Evolutionary conservation across 2,329 filamentous ascomycete species (phyloP).

Genomic region (Pestalotiopsis sp.): DNA sequence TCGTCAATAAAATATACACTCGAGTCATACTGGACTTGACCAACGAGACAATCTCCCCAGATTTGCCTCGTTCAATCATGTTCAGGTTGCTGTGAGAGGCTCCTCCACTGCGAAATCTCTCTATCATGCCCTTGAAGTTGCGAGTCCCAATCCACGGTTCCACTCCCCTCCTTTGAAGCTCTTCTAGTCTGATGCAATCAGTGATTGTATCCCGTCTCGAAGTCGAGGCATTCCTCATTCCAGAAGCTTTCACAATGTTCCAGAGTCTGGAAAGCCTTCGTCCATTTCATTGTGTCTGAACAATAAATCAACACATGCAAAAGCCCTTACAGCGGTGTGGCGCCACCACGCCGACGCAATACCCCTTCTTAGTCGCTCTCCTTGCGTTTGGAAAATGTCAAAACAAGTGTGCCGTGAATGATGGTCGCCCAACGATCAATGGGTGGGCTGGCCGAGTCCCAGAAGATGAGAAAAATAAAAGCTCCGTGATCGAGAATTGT

Average conservation of each 20-base stretch:
- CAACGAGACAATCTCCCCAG: neutral
- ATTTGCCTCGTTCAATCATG: neutral
- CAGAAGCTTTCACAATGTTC: no score
- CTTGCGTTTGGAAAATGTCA: neutral
- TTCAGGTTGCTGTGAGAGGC: neutral
- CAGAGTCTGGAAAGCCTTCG: no score
- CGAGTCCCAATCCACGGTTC: neutral
- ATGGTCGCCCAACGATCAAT: neutral
- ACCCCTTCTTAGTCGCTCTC: neutral
- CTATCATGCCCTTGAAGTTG: neutral
- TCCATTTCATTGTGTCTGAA: neutral
- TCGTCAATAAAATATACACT: neutral
- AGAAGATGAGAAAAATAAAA: neutral
- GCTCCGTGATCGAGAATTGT: neutral
- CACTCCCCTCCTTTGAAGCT: no score
- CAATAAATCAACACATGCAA: neutral
- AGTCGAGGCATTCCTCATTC: no score
- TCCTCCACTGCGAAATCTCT: neutral
- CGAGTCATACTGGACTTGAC: neutral
- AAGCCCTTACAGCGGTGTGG: neutral
- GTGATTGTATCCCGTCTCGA: no score
- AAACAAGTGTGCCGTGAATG: neutral
- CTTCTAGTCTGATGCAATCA: no score
- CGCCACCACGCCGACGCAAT: neutral
- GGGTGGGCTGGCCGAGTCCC: neutral